Evolutionary conservation across 768 basidiomycete genomes (phyloP).

Genomic region (Thelephora ganbajun): DNA sequence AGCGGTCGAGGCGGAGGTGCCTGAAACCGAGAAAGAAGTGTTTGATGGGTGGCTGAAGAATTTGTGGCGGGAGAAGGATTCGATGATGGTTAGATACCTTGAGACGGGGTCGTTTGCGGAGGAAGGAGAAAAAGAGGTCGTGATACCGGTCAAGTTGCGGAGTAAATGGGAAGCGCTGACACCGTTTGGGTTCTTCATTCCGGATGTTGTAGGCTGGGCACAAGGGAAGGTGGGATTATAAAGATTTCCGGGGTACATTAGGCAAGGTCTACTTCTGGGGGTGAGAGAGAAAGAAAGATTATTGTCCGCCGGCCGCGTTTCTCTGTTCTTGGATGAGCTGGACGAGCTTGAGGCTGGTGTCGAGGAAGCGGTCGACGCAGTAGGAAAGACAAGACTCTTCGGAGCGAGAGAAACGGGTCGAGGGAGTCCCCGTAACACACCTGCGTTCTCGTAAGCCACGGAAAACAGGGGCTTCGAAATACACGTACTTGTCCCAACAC

Average conservation of each 20-base stretch:
- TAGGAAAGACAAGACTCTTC: slow-evolving; percentile 78
- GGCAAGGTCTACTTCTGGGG: neutral
- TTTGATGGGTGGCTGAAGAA: slow-evolving; percentile 80
- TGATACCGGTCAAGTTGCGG: slow-evolving; percentile 49
- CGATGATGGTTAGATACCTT: slow-evolving; percentile 53
- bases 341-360: slow-evolving; percentile 74
- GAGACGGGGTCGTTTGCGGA: slow-evolving; percentile 31
- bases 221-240: neutral
- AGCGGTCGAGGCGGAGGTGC: slow-evolving; percentile 14
- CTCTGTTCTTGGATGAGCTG: slow-evolving; percentile 36
- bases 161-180: slow-evolving; percentile 40
- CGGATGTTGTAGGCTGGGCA: slow-evolving; percentile 18
- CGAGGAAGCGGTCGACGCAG: slow-evolving; percentile 88
- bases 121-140: slow-evolving; percentile 17
- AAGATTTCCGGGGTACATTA: neutral
- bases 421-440: slow-evolving; percentile 70
- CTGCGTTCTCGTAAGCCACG: slow-evolving; percentile 22
- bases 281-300: neutral
- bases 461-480: slow-evolving; percentile 1
- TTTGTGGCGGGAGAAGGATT: slow-evolving; percentile 81
- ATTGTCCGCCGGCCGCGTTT: slow-evolving; percentile 22
- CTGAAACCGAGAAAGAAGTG: slow-evolving; percentile 18
- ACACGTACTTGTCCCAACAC: slow-evolving; percentile 85
- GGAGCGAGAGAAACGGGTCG: slow-evolving; percentile 59
- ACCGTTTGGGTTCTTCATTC: slow-evolving; percentile 62